phyloP scores from a whole-genome alignment of 768 basidiomycete genomes.

The Lactarius akahatsu region DNA sequence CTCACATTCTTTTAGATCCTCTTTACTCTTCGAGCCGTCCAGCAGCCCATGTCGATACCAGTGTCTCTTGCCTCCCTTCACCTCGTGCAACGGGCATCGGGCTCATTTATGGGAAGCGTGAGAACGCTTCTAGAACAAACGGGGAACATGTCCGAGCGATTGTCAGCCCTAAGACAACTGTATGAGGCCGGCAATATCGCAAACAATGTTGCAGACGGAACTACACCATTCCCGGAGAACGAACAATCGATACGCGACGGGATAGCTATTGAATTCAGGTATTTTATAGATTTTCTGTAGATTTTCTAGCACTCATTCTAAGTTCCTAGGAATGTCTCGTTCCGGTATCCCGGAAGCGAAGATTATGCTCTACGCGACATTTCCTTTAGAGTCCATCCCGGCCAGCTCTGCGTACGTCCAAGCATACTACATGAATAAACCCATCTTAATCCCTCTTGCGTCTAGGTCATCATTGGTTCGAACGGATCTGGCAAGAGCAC shows the following conservation, averaged over 20 bases:
- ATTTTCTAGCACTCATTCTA: slow-evolving; percentile 27
- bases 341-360: slow-evolving; percentile 58
- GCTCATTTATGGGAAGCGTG: slow-evolving; percentile 49
- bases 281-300: slow-evolving; percentile 27
- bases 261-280: slow-evolving; percentile 66
- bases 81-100: slow-evolving; percentile 54
- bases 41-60: slow-evolving; percentile 28
- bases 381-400: slow-evolving; percentile 67
- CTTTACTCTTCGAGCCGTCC: slow-evolving; percentile 30
- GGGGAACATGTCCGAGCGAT: slow-evolving; percentile 53
- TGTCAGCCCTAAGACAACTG: slow-evolving; percentile 56
- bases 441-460: not conserved
- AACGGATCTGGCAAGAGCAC: slow-evolving; percentile 84
- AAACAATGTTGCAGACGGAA: slow-evolving; percentile 58
- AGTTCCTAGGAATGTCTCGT: slow-evolving; percentile 59
- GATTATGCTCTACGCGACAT: slow-evolving; percentile 56
- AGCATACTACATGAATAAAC: not conserved
- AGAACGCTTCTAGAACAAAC: slow-evolving; percentile 53
- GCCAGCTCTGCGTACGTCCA: slow-evolving; percentile 68
- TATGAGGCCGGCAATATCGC: slow-evolving; percentile 62
- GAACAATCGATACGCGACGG: slow-evolving; percentile 22
- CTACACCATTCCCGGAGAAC: slow-evolving; percentile 38
- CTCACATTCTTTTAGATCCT: slow-evolving; percentile 20
- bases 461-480: slow-evolving; percentile 69
- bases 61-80: slow-evolving; percentile 38